These are phyloP conservation scores for Blastobotrys peoriensis DNA, from an alignment of 805 yeast genomes.

Conservation along the genomic window DNA sequence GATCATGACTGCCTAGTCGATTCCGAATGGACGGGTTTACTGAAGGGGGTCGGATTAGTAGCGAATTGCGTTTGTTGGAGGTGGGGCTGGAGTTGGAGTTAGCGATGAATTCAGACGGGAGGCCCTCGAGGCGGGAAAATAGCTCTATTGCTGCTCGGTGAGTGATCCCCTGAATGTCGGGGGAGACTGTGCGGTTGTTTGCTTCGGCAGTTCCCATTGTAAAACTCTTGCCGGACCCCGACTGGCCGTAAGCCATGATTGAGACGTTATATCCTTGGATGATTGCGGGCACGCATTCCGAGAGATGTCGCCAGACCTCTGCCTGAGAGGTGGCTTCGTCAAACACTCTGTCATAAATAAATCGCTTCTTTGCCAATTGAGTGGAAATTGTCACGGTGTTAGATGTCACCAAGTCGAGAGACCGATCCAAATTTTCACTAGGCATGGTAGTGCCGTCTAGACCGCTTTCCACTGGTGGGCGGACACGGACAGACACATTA, in stretches of 20 bases:
- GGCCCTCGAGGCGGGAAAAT: constrained; percentile 7
- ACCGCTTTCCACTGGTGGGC: constrained; percentile 2
- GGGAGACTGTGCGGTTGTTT: constrained; percentile 35
- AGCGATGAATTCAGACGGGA: background rate
- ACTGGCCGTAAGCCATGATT: constrained; percentile 30
- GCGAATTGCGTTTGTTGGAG: background rate
- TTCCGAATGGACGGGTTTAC: background rate
- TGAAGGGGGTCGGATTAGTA: constrained; percentile 1
- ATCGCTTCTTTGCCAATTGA: constrained; percentile 11
- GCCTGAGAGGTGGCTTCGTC: constrained; percentile 17
- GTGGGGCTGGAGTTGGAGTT: background rate
- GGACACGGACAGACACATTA: constrained; percentile 12
- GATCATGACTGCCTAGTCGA: background rate
- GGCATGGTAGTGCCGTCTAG: too few species aligned
- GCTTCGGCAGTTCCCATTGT: constrained; percentile 36
- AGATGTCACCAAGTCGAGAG: background rate
- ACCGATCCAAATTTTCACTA: too few species aligned
- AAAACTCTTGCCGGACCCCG: constrained; percentile 33
- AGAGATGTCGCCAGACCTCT: constrained; percentile 15
- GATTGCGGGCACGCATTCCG: constrained; percentile 9
- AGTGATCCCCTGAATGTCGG: constrained; percentile 49
- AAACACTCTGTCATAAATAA: constrained; percentile 19
- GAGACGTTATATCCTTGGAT: constrained; percentile 24
- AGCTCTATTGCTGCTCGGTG: constrained; percentile 33
- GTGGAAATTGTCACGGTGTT: background rate